phyloP scores from a whole-genome alignment of 2,329 filamentous ascomycete species.

The Cladosporium sp. region DNA sequence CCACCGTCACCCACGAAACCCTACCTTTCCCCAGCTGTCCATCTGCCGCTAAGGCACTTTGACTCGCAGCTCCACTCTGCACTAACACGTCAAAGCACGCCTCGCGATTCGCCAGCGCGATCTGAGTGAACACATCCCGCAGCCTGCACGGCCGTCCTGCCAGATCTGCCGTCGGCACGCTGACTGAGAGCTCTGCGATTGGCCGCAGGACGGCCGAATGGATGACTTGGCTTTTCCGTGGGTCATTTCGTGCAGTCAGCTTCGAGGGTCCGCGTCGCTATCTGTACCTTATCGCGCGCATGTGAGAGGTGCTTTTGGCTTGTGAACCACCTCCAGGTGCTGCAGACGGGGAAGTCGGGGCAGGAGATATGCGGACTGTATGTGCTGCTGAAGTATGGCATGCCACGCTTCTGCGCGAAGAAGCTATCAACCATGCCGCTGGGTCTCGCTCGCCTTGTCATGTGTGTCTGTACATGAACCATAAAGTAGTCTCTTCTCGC shows the following conservation, averaged over 20 bases:
- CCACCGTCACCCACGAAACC: slow-evolving; percentile 4
- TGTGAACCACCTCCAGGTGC: not conserved
- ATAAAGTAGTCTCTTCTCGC: not conserved
- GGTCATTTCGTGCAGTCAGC: slow-evolving; percentile 23
- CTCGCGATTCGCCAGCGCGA: slow-evolving; percentile 1
- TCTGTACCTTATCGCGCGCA: slow-evolving; percentile 21
- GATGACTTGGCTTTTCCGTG: slow-evolving; percentile 14
- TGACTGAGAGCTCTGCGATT: slow-evolving; percentile 1
- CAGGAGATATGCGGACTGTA: slow-evolving; percentile 9
- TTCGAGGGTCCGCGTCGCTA: not conserved
- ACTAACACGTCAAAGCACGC: not conserved
- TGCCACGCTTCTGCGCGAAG: slow-evolving; percentile 2
- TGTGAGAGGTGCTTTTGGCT: slow-evolving; percentile 16
- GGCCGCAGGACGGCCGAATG: not conserved
- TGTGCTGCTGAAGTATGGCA: not conserved
- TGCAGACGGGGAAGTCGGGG: not conserved
- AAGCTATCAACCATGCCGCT: not conserved
- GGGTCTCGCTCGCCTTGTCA: slow-evolving; percentile 3
- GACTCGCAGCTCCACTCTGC: slow-evolving; percentile 11
- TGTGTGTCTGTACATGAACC: slow-evolving; percentile 1
- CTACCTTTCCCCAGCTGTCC: slow-evolving; percentile 13
- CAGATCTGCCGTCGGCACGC: slow-evolving; percentile 6
- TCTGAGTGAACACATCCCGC: slow-evolving; percentile 9
- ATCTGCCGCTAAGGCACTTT: slow-evolving; percentile 9
- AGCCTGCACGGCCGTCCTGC: slow-evolving; percentile 10